Base-by-base conservation (phyloP, 768 basidiomycete genomes). In the Phaffia tasmanica region DNA sequence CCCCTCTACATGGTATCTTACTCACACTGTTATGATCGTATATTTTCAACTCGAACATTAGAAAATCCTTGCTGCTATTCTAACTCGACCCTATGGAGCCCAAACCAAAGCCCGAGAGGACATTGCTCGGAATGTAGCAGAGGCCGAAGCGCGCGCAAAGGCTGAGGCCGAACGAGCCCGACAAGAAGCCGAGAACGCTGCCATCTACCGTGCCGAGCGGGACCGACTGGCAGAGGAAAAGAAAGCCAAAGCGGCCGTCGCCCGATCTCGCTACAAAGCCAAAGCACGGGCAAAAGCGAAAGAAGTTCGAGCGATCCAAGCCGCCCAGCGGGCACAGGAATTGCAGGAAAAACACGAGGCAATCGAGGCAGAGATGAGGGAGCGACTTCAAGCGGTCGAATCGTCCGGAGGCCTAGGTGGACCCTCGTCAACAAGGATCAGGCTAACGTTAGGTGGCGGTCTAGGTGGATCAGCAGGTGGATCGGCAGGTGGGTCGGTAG, bases 181-280 rank as follows among this genome's bases (percentile, higher is more conserved):
- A 46, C 25, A 46, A 2, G 27, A 48, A 27, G 59, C 59, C 23
- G 59, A 61, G 19, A 49, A 61, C 27, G 59, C 59, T 7, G 59
- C 59, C 16, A 46, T 46, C n/a, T 21, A 23, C 6, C 35, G 27
- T 25, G 59, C 59, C 35, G 59, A 46, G 23, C 47, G 25, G 46
- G 59, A 61, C 18, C 35, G 35, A 6, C 27, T 27, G 47, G 23
- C 23, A 7, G 46, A 27, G 29, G 59, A 61, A 27, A 61, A 49
- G 59, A 61, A 61, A 49, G 59, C 32, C 11, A 61, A 49, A 29
- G 59, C 59, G 21, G 59, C 59, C 25, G 59, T 46, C 16, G 59
- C 59, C 19, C 59, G 59, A 29, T 23, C 46, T 18, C 59, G 59
- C 7, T 61, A 61, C 59, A 61, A 61, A 49, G 59, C 59, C 7